phyloP scores from a whole-genome alignment of 495 filamentous ascomycete genomes.

The Tuber indicum region DNA sequence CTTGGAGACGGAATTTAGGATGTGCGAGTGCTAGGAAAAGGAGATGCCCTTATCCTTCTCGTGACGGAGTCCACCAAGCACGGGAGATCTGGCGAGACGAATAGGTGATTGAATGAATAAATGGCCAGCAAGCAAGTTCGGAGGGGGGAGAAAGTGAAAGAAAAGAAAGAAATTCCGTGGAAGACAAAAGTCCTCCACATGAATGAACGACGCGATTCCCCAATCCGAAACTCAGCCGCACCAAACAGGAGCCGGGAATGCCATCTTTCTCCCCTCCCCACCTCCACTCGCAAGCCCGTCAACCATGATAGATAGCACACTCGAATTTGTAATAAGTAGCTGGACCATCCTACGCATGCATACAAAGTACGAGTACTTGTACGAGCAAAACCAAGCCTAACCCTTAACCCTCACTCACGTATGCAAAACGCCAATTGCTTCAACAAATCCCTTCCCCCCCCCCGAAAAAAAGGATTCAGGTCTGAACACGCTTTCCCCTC shows the following conservation, averaged over 20 bases:
- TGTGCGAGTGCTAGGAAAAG: not conserved
- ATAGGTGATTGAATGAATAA: not conserved
- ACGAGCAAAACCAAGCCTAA: not conserved
- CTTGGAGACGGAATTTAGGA: not conserved
- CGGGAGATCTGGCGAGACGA: not conserved
- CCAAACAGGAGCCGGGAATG: not conserved
- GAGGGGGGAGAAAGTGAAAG: not conserved
- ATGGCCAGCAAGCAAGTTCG: not conserved
- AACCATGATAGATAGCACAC: not conserved
- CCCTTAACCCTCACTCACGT: not conserved
- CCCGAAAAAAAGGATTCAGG: no score
- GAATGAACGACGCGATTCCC: not conserved
- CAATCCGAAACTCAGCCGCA: slow-evolving; percentile 2
- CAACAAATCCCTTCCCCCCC: not conserved
- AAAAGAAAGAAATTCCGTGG: not conserved
- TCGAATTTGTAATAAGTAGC: not conserved
- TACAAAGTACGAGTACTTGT: not conserved
- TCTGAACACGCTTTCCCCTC: no score
- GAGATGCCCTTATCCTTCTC: not conserved
- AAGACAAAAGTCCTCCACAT: not conserved
- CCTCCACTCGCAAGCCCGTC: not conserved
- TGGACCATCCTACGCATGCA: not conserved
- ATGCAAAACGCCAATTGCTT: not conserved
- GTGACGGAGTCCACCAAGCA: not conserved
- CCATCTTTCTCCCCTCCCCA: not conserved